A percentile compares a stretch with the other conserved stretches of the same genome.
Conservation (phyloP, 768 basidiomycete genomes). For the Calocera cornea region DNA sequence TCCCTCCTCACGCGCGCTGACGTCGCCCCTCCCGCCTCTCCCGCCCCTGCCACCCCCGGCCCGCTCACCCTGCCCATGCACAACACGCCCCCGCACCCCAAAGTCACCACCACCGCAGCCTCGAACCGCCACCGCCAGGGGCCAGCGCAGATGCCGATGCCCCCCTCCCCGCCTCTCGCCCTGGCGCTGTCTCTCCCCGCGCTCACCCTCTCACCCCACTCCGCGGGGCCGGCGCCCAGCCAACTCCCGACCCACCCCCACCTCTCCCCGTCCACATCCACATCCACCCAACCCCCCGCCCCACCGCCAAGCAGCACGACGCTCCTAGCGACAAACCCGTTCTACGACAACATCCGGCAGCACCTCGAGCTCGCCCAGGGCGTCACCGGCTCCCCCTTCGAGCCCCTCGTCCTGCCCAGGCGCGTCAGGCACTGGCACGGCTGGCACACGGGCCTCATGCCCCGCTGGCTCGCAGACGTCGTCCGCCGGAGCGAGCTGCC, state of each 20-base stretch:
- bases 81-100: too few species aligned
- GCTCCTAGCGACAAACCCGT: constrained; percentile 58
- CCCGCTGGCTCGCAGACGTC: neutral
- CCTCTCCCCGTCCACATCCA: constrained; percentile 6
- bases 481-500: neutral
- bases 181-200: too few species aligned
- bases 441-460: neutral
- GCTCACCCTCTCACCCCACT: too few species aligned
- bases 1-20: constrained; percentile 10
- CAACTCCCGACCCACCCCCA: constrained; percentile 21
- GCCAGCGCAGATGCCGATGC: constrained; percentile 9
- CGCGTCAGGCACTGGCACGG: constrained; percentile 16
- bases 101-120: constrained; percentile 14
- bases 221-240: constrained; percentile 9
- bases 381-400: constrained; percentile 48
- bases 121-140: neutral
- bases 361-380: constrained; percentile 62
- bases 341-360: constrained; percentile 88
- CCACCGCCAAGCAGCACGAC: constrained; percentile 18
- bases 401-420: constrained; percentile 43
- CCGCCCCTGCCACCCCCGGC: too few species aligned
- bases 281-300: constrained; percentile 9
- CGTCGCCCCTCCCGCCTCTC: neutral
- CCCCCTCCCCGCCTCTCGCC: constrained; percentile 17
- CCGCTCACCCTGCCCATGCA: too few species aligned